These are phyloP conservation scores for Solanum paucissectum DNA, from an alignment of 257 asterid genomes.

Conservation along the genomic window DNA sequence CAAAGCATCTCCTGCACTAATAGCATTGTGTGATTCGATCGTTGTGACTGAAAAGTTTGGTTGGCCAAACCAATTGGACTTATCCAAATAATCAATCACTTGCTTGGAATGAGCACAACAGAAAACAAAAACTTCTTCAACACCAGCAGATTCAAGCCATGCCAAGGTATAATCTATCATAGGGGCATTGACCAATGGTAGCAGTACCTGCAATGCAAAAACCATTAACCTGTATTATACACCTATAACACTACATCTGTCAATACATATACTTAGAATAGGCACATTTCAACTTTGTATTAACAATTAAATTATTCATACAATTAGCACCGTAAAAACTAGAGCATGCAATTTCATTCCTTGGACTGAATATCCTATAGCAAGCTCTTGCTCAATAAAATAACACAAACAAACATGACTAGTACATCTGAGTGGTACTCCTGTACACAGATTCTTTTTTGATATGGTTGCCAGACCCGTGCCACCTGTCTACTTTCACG, in stretches of 20 bases:
- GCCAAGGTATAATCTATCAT: constrained; percentile 92
- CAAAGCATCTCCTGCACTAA: constrained; percentile 91
- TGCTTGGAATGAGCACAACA: constrained; percentile 96
- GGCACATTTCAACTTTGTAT: neutral
- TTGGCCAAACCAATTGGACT: constrained; percentile 59
- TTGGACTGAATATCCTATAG: neutral
- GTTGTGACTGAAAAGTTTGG: constrained; percentile 66
- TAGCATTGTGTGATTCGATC: constrained; percentile 72
- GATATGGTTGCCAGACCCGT: neutral
- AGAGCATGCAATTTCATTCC: neutral
- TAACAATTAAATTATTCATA: neutral
- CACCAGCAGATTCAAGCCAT: constrained; percentile 97
- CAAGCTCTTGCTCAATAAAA: neutral
- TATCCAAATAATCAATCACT: constrained; percentile 64
- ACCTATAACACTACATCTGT: neutral
- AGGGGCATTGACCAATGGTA: constrained; percentile 83
- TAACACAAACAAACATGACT: neutral
- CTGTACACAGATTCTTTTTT: neutral
- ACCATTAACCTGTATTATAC: neutral
- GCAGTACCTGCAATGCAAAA: constrained; percentile 45
- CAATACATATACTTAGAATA: neutral
- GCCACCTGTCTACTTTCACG: neutral
- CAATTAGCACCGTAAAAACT: neutral
- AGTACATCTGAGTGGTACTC: neutral
- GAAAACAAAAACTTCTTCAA: constrained; percentile 89